Evolutionary conservation across 208 protist species (phyloP).

Genomic region (Herpetomonas tarakana): DNA sequence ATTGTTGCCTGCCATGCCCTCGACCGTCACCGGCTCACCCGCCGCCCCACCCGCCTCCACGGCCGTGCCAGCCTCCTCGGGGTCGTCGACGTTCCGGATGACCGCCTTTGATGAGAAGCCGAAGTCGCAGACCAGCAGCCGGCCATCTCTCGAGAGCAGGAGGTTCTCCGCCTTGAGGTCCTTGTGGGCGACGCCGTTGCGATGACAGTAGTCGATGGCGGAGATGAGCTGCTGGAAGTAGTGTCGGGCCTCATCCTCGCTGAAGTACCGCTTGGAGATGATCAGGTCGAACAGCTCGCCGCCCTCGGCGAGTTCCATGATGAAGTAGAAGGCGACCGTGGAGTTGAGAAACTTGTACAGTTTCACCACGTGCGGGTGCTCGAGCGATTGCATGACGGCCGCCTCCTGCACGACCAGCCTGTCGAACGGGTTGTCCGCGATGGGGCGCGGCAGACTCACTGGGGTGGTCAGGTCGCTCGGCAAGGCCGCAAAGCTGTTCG

Average conservation of each 20-base stretch:
- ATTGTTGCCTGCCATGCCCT: slow-evolving; percentile 25
- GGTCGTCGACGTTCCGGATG: slow-evolving; percentile 52
- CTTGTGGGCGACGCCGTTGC: slow-evolving; percentile 78
- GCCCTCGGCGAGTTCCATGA: slow-evolving; percentile 87
- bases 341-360: slow-evolving; percentile 89
- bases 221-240: slow-evolving; percentile 95
- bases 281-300: slow-evolving; percentile 96
- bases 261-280: slow-evolving; percentile 75
- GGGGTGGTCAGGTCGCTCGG: neutral
- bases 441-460: neutral
- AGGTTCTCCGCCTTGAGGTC: slow-evolving; percentile 93
- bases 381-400: slow-evolving; percentile 82
- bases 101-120: slow-evolving; percentile 74
- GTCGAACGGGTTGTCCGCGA: slow-evolving; percentile 28
- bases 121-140: slow-evolving; percentile 89
- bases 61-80: slow-evolving; percentile 22
- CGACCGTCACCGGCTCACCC: slow-evolving; percentile 28
- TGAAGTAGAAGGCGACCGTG: slow-evolving; percentile 82
- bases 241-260: slow-evolving; percentile 73
- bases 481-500: neutral
- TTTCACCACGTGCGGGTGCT: slow-evolving; percentile 89
- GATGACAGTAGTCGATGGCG: slow-evolving; percentile 94
- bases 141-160: slow-evolving; percentile 62
- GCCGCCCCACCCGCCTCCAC: slow-evolving; percentile 13
- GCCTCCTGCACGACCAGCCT: slow-evolving; percentile 82